Base-by-base conservation (phyloP, 2,329 filamentous ascomycete genomes). In the Magnaporthiopsis rhizophila region DNA sequence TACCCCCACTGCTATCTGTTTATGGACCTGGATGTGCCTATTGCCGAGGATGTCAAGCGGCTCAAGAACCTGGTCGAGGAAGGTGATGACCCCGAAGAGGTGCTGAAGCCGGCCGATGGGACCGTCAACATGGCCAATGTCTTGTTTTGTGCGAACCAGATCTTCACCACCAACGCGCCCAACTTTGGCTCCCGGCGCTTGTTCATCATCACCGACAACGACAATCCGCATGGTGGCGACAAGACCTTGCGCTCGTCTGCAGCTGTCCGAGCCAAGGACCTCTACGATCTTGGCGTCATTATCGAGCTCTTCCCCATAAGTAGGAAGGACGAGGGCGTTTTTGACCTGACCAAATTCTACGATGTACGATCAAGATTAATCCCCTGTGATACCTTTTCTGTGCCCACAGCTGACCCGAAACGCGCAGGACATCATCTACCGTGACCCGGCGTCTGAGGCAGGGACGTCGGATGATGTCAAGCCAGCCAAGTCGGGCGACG, bases 131-230 rank as follows among this genome's bases (percentile, higher is more conserved):
- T 99, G 88, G 86, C 91, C 12, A 96, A 93, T 70, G 83, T 99
- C 2, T 81, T 99, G 1, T 97, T 97, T 73, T 96, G 93, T 70
- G 94, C 92, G 53, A 98, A 98, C 69, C 92, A 97, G 72, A 90
- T 98, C 62, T 97, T 99, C 73, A 97, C 93, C 1, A 97, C 91
- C 3, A 96, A 90, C 74, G 93, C 95, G 0, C 88, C 95, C 24
- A 98, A 97, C 72, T 98, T 98, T 74, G 89, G 91, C 4, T 98
- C 94, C 7, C 83, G 94, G 66, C 86, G 95, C 45, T 78, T 99
- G n/a, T 99, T 99, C 76, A 86, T 99, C 67, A 91, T 99, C 64
- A 98, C 95, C 0, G 92, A 98, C 74, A 91, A 96, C 68, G 95
- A 98, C 73, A 84, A 92, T 68, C 95, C 95, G 4, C 91, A 96